Evolutionary conservation across 2,329 filamentous ascomycete species (phyloP).

Genomic region (Colletotrichum sp.): DNA sequence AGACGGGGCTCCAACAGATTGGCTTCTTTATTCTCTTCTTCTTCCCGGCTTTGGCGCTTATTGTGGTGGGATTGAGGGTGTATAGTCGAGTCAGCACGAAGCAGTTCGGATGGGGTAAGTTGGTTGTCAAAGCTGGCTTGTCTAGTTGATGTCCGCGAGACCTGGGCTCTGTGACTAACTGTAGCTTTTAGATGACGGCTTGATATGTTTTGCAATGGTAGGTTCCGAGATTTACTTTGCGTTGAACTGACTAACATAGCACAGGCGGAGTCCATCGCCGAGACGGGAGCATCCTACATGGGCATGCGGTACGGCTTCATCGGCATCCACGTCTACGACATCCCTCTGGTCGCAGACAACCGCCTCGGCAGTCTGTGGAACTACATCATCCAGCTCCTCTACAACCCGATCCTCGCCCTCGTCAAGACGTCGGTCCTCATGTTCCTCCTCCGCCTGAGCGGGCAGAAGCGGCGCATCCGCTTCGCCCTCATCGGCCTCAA

Average conservation of each 20-base stretch:
- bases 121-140: neutral
- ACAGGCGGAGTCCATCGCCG: slow-evolving; percentile 11
- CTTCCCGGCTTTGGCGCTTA: neutral
- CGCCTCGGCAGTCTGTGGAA: slow-evolving; percentile 28
- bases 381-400: slow-evolving; percentile 37
- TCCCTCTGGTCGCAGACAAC: slow-evolving; percentile 5
- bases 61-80: slow-evolving; percentile 7
- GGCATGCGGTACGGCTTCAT: slow-evolving; percentile 13
- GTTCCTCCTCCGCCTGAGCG: slow-evolving; percentile 37
- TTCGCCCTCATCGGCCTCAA: slow-evolving; percentile 34
- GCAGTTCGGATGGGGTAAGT: slow-evolving; percentile 17
- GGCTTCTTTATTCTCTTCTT: slow-evolving; percentile 14
- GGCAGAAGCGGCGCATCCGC: slow-evolving; percentile 32
- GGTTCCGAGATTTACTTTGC: neutral
- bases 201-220: slow-evolving; percentile 18
- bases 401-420: slow-evolving; percentile 39
- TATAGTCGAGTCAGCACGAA: slow-evolving; percentile 14
- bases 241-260: neutral
- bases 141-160: neutral
- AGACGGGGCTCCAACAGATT: slow-evolving; percentile 2
- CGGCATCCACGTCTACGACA: slow-evolving; percentile 12
- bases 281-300: slow-evolving; percentile 13
- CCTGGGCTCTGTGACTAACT: neutral
- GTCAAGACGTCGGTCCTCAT: slow-evolving; percentile 39
- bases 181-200: neutral